Evolutionary conservation across 129 eudicot genomes (phyloP).

Genomic region (carrot (Daucus carota)): DNA sequence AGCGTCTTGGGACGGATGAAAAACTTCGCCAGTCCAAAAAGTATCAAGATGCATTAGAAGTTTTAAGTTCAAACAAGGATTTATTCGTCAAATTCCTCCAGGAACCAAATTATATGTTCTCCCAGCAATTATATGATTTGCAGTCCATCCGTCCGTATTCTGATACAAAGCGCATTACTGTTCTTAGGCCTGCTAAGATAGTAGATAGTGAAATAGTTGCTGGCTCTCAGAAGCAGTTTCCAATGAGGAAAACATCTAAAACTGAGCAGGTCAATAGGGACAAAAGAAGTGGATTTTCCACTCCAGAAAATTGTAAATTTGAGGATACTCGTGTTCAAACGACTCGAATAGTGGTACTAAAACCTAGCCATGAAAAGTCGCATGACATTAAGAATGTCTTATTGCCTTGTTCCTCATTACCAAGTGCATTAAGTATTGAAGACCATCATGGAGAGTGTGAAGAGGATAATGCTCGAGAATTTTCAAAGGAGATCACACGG

Average conservation of each 20-base stretch:
- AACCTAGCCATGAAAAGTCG: conserved; percentile 63
- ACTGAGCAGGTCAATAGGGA: conserved; percentile 22
- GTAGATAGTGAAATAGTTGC: conserved; percentile 32
- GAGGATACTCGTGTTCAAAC: conserved; percentile 48
- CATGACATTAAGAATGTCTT: conserved; percentile 36
- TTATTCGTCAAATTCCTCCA: conserved; percentile 74
- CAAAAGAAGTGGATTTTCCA: conserved; percentile 36
- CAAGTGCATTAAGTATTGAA: conserved; percentile 24
- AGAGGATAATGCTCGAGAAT: conserved; percentile 45
- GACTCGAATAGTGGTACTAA: conserved; percentile 84
- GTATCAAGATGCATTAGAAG: conserved; percentile 91
- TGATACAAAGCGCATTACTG: conserved; percentile 73
- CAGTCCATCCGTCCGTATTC: conserved; percentile 53
- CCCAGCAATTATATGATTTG: conserved; percentile 41
- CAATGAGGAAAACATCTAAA: conserved; percentile 22
- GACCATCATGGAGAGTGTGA: conserved; percentile 27
- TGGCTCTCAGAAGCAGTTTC: conserved; percentile 32
- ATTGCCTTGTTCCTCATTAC: conserved; percentile 49
- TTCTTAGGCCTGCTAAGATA: conserved; percentile 83
- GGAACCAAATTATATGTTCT: conserved; percentile 74
- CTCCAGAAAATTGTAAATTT: conserved; percentile 32
- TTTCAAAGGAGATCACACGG: conserved; percentile 45
- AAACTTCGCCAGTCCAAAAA: conserved; percentile 80
- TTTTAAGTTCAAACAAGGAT: conserved; percentile 69
- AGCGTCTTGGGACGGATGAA: conserved; percentile 72